Evolutionary conservation across 2,329 filamentous ascomycete species (phyloP).

Genomic region (Neoascochyta sp.): DNA sequence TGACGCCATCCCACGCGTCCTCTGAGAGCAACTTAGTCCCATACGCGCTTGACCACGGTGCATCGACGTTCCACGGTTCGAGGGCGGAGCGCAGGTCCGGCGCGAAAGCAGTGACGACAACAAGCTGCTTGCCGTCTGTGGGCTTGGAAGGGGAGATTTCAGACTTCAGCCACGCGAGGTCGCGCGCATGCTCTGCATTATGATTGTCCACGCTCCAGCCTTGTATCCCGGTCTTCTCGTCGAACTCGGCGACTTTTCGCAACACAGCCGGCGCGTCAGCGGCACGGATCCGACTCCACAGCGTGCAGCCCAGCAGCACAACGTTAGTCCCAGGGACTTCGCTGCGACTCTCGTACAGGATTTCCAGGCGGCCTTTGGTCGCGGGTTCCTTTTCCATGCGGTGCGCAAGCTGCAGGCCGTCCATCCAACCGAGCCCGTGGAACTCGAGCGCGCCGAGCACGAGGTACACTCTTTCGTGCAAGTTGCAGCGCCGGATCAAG

Average conservation of each 20-base stretch:
- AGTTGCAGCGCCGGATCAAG: conserved; percentile 25
- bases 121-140: conserved; percentile 23
- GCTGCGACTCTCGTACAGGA: conserved; percentile 46
- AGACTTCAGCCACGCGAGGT: conserved; percentile 50
- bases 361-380: conserved; percentile 37
- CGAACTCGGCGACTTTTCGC: conserved; percentile 52
- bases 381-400: conserved; percentile 26
- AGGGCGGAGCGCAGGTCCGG: conserved; percentile 51
- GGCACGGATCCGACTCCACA: conserved; percentile 53
- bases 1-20: conserved; percentile 45
- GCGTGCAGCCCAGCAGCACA: conserved; percentile 56
- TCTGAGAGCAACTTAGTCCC: conserved; percentile 48
- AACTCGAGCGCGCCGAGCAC: conserved; percentile 30
- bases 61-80: conserved; percentile 47
- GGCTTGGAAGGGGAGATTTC: conserved; percentile 22
- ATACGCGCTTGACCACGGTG: conserved; percentile 51
- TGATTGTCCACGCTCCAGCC: conserved; percentile 51
- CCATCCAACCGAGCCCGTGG: conserved; percentile 20
- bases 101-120: conserved; percentile 58
- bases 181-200: conserved; percentile 47
- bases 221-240: conserved; percentile 43
- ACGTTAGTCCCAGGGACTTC: conserved; percentile 42
- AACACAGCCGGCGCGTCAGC: conserved; percentile 41
- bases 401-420: conserved; percentile 23
- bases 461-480: conserved; percentile 28